Evolutionary conservation across 1,139 yeast species (phyloP).

Genomic region (Yamadazyma membranifaciens): DNA sequence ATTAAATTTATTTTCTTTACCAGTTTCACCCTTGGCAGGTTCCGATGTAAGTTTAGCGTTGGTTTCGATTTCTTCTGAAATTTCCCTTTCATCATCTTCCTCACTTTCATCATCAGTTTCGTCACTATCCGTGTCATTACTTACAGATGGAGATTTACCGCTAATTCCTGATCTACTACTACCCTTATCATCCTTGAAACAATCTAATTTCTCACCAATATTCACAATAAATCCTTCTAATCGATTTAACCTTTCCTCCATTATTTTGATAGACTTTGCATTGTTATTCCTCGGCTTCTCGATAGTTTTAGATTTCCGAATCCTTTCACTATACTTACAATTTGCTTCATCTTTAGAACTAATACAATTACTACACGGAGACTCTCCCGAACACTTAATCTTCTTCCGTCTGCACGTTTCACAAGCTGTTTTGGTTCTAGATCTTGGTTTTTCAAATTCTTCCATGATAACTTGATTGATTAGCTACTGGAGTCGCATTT

Average conservation of each 20-base stretch:
- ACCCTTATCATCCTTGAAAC: neutral
- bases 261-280: conserved; percentile 15
- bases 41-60: neutral
- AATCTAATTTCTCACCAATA: conserved; percentile 19
- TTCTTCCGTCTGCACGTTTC: conserved; percentile 51
- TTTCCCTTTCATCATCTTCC: neutral
- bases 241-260: conserved; percentile 23
- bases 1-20: no score
- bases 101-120: conserved; percentile 1
- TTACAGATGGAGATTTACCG: neutral
- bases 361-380: conserved; percentile 47
- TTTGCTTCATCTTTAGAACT: conserved; percentile 18
- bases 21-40: no score
- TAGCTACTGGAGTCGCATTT: neutral
- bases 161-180: neutral
- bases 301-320: conserved; percentile 15
- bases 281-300: conserved; percentile 12
- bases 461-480: neutral
- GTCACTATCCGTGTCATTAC: neutral
- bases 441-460: conserved; percentile 6
- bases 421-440: conserved; percentile 50
- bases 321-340: conserved; percentile 31
- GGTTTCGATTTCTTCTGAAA: neutral
- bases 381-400: conserved; percentile 48
- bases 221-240: conserved; percentile 24